Base-by-base conservation (phyloP, 2,329 filamentous ascomycete genomes). In the Fusarium gaditjirri region DNA sequence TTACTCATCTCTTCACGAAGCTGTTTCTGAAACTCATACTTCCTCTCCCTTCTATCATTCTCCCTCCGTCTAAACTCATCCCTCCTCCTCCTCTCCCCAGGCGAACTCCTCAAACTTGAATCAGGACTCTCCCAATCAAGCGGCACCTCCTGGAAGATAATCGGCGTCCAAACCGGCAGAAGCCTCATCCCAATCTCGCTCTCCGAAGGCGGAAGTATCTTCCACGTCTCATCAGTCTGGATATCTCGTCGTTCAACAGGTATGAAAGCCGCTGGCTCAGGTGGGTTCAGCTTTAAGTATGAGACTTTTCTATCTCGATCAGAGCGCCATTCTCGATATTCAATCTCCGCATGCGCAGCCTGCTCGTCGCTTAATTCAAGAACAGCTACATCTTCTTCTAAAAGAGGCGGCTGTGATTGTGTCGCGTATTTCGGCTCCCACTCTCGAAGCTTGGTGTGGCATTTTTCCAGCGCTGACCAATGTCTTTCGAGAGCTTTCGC, bases 391-490 rank as follows among this genome's bases (percentile, higher is more conserved):
- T 67, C 33, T 0, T 66, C 41, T 17, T 68, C 36, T 3, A 67
- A 1, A 4, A 67, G 23, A 1, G 68, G 68, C 33, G 47, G 63
- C 2, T 65, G 53, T 3, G 38, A 23, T 9, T 68, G 54, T 1
- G 68, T 60, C 2, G 68, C 49, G 1, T 69, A 69, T 44, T 52
- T 71, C 3, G 56, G 54, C 31, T 71, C 64, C 63, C 69, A 71
- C 27, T 71, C 63, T 52, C 63, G 42, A 7, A 71, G 43, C n/a
- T 39, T 71, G 67, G 67, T 39, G 21, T 68, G 57, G 42, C 63
- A 68, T 68, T 68, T 68, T 68, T 68, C 63, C 65, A 57, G 53
- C 57, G 64, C 43, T 59, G 63, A 68, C 68, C 68, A 71, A 43
- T 71, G 64, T 7, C 33, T 27, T 9, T 64, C 49, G 8, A 71